phyloP scores from a whole-genome alignment of 2,329 filamentous ascomycete genomes.

The Arthrobotrys conoides region DNA sequence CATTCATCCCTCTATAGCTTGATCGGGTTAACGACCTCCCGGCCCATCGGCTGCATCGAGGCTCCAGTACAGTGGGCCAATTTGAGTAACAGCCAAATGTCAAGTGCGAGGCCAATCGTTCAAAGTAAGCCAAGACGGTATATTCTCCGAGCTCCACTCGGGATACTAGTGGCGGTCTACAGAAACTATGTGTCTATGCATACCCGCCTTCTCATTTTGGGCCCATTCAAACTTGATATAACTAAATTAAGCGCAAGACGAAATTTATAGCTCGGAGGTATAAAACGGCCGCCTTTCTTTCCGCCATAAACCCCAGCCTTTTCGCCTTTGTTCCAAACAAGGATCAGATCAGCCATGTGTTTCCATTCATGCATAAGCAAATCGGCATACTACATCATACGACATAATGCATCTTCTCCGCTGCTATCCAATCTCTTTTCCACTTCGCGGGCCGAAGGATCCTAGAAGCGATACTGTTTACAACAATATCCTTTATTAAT shows the following conservation, averaged over 20 bases:
- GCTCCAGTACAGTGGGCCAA: constrained; percentile 10
- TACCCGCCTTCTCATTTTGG: constrained; percentile 29
- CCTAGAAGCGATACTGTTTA: constrained; percentile 19
- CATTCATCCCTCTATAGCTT: background rate
- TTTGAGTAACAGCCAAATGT: constrained; percentile 26
- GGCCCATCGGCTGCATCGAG: constrained; percentile 22
- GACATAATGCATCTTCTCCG: constrained; percentile 36
- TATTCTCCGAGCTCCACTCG: constrained; percentile 25
- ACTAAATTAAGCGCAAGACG: constrained; percentile 15
- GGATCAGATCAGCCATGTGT: constrained; percentile 19
- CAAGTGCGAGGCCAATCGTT: background rate
- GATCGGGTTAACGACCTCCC: constrained; percentile 34
- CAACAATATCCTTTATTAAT: background rate
- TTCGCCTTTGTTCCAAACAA: constrained; percentile 20
- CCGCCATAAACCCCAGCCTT: background rate
- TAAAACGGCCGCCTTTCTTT: background rate
- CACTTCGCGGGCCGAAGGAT: constrained; percentile 15
- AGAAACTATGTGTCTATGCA: background rate
- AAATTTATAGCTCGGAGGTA: constrained; percentile 3
- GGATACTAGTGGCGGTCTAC: constrained; percentile 10
- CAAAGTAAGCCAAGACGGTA: constrained; percentile 24
- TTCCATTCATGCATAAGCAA: constrained; percentile 34
- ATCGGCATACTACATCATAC: constrained; percentile 50
- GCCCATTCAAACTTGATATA: background rate
- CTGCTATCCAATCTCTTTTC: constrained; percentile 17